phyloP scores from a whole-genome alignment of 2,329 filamentous ascomycete genomes.

The Fusarium sp. region DNA sequence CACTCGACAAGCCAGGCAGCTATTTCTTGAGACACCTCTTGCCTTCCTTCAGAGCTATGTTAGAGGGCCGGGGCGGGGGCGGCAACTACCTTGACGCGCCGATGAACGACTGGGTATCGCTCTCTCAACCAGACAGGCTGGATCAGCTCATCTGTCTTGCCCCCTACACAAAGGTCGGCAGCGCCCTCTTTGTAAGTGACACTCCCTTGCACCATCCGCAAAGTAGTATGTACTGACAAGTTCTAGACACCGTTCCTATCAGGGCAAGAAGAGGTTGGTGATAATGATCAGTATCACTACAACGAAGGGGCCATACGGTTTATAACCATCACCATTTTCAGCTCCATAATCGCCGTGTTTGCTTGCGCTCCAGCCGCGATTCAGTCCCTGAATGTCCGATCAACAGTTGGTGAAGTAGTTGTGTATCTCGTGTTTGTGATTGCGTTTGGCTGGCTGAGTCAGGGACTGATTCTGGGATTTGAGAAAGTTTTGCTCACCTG shows the following conservation, averaged over 20 bases:
- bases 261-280: not conserved
- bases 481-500: conserved; percentile 19
- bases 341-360: conserved; percentile 8
- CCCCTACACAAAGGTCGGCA: not conserved
- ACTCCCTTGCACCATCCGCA: not conserved
- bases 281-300: not conserved
- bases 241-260: not conserved
- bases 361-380: conserved; percentile 26
- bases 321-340: conserved; percentile 1
- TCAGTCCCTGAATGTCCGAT: conserved; percentile 23
- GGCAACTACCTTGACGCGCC: not conserved
- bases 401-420: conserved; percentile 16
- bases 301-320: not conserved
- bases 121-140: conserved; percentile 8
- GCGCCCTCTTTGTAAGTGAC: not conserved
- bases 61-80: not conserved
- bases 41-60: not conserved
- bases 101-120: conserved; percentile 13
- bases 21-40: not conserved
- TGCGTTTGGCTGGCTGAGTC: conserved; percentile 15
- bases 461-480: conserved; percentile 10
- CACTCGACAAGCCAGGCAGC: conserved; percentile 3
- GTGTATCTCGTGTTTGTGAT: conserved; percentile 31
- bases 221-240: not conserved
- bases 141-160: conserved; percentile 8